Evolutionary conservation across 257 asterid genomes (phyloP), one percentile per base, ranked within the genome.

Genomic region (Oldenlandia corymbosa): DNA sequence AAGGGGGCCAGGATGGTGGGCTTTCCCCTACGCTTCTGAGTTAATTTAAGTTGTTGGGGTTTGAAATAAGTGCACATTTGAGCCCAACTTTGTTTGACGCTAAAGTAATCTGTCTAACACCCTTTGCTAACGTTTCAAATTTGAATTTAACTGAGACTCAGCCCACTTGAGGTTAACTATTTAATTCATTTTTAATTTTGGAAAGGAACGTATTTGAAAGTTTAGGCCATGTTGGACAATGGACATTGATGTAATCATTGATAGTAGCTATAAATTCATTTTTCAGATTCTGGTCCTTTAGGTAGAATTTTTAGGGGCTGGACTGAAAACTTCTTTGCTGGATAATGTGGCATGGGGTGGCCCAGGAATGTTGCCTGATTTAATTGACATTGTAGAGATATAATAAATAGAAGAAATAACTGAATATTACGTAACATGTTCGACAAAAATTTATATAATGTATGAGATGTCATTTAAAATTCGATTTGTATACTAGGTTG

Each of bases 301-400:
- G 9, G 9, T 34, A 34, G 9, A 34, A 34, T 34, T 34, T 31
- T 4, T 3, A 37, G 10, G 37, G 24, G 16, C 45, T 46, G 16
- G 41, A 45, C 45, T 26, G 24, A 17, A 23, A n/a, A 27, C 18
- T 30, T 28, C 28, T 46, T 58, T 32, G 34, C 23, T 58, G 58
- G 41, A 58, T 30, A 62, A 20, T 42, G 24, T 60, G 36, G 58
- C 11, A 2, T 59, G 65, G 49, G 61, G 60, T 24, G 59, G 36
- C 60, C 48, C 52, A 65, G 26, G 43, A 65, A 18, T 48, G 48
- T 30, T 48, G 47, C 20, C 37, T 39, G 21, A 54, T 41, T 18
- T 11, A 49, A 28, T 50, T 26, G 0, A n/a, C n/a, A n/a, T n/a
- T n/a, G n/a, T n/a, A n/a, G 20, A 36, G 21, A 26, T 21, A 28